A percentile compares a stretch with the other conserved stretches of the same genome.
phyloP scores from a whole-genome alignment of 73 alveolate species.

The Tetrahymena elliotti region DNA sequence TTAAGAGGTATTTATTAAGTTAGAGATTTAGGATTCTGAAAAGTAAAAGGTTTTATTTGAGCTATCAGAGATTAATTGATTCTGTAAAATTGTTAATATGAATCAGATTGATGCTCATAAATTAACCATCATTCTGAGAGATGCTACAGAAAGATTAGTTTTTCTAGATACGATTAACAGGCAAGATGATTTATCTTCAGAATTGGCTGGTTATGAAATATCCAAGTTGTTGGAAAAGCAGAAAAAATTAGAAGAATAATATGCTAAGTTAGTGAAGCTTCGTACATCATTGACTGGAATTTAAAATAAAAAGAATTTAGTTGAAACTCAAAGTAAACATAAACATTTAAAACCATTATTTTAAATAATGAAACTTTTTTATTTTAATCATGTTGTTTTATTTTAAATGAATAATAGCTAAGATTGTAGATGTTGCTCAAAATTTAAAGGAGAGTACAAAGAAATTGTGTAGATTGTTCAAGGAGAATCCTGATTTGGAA shows the following conservation, averaged over 20 bases:
- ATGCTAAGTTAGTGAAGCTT: constrained; percentile 13
- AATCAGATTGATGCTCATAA: constrained; percentile 43
- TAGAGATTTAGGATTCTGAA: background rate
- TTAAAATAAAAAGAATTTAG: constrained; percentile 8
- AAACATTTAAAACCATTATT: background rate
- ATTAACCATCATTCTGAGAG: constrained; percentile 9
- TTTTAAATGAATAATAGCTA: background rate
- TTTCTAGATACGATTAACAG: constrained; percentile 24
- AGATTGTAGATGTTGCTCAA: constrained; percentile 33
- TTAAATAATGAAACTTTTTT: background rate
- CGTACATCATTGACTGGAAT: constrained; percentile 31
- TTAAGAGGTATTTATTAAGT: background rate
- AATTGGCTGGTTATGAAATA: constrained; percentile 39
- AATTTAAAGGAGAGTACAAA: constrained; percentile 36
- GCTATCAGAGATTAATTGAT: background rate
- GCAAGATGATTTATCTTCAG: constrained; percentile 36
- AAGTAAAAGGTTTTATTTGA: background rate
- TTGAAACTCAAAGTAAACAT: background rate
- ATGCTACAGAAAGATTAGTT: background rate
- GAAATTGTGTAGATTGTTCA: constrained; percentile 36
- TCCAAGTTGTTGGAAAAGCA: constrained; percentile 24
- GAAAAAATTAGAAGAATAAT: constrained; percentile 19
- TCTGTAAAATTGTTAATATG: background rate
- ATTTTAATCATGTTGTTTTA: background rate
- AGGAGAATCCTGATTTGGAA: constrained; percentile 36